Percentiles rank a stretch among this genome's conserved stretches.
Conservation (phyloP, 2,329 filamentous ascomycete genomes). For the Beauveria varroae region DNA sequence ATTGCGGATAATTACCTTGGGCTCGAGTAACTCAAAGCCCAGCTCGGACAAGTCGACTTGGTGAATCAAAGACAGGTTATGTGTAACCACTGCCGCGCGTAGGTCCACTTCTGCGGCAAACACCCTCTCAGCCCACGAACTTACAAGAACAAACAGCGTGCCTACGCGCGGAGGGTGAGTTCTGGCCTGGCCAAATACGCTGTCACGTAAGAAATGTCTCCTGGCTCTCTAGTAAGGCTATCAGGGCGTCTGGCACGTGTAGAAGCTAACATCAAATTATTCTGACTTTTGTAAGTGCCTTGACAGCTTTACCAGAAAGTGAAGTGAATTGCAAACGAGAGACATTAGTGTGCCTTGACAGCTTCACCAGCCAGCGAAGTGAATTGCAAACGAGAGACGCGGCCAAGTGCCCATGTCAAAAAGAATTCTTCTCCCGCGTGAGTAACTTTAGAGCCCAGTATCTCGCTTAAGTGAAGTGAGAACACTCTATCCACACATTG, state of each 20-base stretch:
- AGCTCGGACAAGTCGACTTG: no score
- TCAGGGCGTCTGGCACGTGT: background rate
- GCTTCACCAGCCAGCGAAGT: background rate
- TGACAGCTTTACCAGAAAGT: background rate
- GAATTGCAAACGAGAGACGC: no score
- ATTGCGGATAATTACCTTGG: no score
- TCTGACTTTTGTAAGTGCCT: background rate
- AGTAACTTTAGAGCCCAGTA: background rate
- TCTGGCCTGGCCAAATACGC: background rate
- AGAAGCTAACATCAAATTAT: background rate
- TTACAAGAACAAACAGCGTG: no score
- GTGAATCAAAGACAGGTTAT: no score
- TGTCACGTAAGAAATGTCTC: background rate
- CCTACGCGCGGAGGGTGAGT: no score
- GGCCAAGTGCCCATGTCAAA: background rate
- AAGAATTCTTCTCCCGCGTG: background rate
- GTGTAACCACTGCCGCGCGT: no score
- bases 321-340: background rate
- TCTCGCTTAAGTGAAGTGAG: no score
- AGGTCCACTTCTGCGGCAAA: no score
- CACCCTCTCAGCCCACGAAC: no score
- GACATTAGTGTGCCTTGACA: background rate
- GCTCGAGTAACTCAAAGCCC: no score
- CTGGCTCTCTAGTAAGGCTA: background rate
- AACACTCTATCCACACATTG: no score